Evolutionary conservation across 2,329 filamentous ascomycete genomes (phyloP), one percentile per base, ranked within the genome.

Genomic region (Nothophoma quercina): DNA sequence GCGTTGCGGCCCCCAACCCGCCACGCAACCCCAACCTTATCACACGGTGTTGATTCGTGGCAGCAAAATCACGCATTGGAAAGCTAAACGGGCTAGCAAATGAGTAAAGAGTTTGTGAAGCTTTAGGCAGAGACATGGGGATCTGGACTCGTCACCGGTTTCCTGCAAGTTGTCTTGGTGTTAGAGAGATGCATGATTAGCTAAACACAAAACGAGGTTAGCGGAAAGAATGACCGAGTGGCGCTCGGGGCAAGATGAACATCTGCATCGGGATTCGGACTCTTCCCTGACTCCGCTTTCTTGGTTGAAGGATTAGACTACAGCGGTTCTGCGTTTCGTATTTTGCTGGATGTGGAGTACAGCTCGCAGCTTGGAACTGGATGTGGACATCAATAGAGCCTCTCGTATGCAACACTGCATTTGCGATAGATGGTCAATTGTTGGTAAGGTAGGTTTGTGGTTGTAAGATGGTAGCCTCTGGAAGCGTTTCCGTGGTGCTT

Each of bases 361-460:
- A 53, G 43, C 50, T 53, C 43, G 50, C 36, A 47, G 38, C 43
- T 38, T 53, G 43, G 16, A 40, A 38, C 50, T 45, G 23, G 18
- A 53, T 48, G 19, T 28, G 26, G 44, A 22, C 22, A 13, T 28
- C 43, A 44, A 53, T 44, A 39, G 22, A n/a, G 15, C n/a, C 15
- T 5, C 22, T 19, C 34, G 36, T 35, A 38, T 47, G 44, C 39
- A 36, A 28, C 44, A 30, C 34, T 18, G 12, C 22, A 9, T 26
- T 26, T 13, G 33, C 32, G 8, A 4, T 23, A 34, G 13, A n/a
- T 43, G 28, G 18, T 36, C 12, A 28, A 39, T 10, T 34, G 23
- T 33, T 22, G 21, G 22, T 15, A 9, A 18, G 6, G 16, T 41
- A 18, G 13, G 6, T 13, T 16, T 29, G 19, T 19, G 23, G 13